Percentiles rank a stretch among this genome's conserved stretches.
phyloP scores from a whole-genome alignment of 2,329 filamentous ascomycete species.

The Verticillium zaregamsianum region DNA sequence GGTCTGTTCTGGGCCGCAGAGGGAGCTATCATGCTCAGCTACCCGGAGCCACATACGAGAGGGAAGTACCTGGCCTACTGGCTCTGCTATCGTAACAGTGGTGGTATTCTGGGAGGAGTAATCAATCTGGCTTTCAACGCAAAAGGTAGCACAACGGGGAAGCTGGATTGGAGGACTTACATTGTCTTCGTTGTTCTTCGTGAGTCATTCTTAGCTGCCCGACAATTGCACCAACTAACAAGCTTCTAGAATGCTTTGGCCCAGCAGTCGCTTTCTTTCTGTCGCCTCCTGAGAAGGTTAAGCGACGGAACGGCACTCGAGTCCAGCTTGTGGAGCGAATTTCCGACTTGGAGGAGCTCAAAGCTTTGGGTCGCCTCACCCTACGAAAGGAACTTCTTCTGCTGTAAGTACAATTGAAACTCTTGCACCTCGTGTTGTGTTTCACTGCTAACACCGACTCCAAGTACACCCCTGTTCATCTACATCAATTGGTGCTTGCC shows the following conservation, averaged over 20 bases:
- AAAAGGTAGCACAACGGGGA: conserved; percentile 15
- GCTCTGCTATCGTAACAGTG: conserved; percentile 16
- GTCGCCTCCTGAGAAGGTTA: conserved; percentile 21
- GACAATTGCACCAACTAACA: background rate
- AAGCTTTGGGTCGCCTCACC: conserved; percentile 14
- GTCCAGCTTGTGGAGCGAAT: conserved; percentile 15
- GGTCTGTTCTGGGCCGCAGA: conserved; percentile 21
- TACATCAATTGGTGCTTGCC: conserved; percentile 11
- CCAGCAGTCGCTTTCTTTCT: conserved; percentile 20
- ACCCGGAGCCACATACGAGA: conserved; percentile 10
- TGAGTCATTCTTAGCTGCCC: background rate
- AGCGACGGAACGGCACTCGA: conserved; percentile 19
- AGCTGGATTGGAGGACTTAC: conserved; percentile 19
- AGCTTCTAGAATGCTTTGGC: conserved; percentile 16
- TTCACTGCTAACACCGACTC: background rate
- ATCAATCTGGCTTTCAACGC: conserved; percentile 41
- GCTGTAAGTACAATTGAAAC: conserved; percentile 4
- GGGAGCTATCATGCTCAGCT: conserved; percentile 21
- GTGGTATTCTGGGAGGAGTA: conserved; percentile 34
- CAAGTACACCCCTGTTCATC: conserved; percentile 6
- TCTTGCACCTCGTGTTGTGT: no score
- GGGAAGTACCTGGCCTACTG: conserved; percentile 14
- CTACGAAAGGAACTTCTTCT: conserved; percentile 9
- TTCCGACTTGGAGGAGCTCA: conserved; percentile 18
- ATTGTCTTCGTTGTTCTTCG: conserved; percentile 21